A percentile compares a stretch with the other conserved stretches of the same genome.
These are phyloP conservation scores for Zopfochytrium polystomum DNA, from an alignment of 371 early-diverging fungal genomes.

Conservation along the genomic window DNA sequence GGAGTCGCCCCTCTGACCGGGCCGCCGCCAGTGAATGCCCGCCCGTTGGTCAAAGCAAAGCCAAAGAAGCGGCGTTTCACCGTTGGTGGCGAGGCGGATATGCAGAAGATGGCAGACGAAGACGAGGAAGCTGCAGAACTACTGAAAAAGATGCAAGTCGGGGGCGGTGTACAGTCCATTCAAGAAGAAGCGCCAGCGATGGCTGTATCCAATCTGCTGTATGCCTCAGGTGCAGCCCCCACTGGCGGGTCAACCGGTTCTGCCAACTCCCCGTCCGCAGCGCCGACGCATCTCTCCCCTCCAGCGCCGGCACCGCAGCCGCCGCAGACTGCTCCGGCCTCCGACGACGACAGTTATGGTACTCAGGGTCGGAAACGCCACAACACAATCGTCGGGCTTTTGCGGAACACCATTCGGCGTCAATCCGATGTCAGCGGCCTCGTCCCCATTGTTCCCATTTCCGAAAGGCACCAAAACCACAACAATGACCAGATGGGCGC, in stretches of 20 bases:
- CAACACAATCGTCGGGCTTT: constrained; percentile 52
- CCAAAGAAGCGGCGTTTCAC: constrained; percentile 46
- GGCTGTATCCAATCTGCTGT: no score
- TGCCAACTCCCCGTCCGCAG: no score
- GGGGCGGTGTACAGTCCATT: no score
- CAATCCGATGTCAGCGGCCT: constrained; percentile 39
- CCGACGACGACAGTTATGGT: background rate
- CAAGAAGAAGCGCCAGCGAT: background rate
- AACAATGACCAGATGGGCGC: no score
- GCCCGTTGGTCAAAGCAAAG: constrained; percentile 9
- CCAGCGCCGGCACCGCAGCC: constrained; percentile 14
- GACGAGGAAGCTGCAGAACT: constrained; percentile 65
- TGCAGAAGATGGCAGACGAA: constrained; percentile 42
- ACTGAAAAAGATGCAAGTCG: no score
- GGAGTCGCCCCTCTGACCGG: background rate
- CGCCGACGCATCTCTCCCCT: constrained; percentile 18
- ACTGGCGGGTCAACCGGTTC: no score
- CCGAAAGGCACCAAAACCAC: no score
- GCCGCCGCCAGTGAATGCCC: background rate
- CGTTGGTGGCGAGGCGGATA: constrained; percentile 48
- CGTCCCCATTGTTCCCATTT: no score
- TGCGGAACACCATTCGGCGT: constrained; percentile 39
- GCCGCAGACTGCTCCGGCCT: background rate
- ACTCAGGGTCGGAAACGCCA: constrained; percentile 33
- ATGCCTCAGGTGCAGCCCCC: no score